Percentiles rank a stretch among this genome's conserved stretches.
Evolutionary conservation across 1,284 basidiomycete species (phyloP).

Genomic region (Austropuccinia psidii): DNA sequence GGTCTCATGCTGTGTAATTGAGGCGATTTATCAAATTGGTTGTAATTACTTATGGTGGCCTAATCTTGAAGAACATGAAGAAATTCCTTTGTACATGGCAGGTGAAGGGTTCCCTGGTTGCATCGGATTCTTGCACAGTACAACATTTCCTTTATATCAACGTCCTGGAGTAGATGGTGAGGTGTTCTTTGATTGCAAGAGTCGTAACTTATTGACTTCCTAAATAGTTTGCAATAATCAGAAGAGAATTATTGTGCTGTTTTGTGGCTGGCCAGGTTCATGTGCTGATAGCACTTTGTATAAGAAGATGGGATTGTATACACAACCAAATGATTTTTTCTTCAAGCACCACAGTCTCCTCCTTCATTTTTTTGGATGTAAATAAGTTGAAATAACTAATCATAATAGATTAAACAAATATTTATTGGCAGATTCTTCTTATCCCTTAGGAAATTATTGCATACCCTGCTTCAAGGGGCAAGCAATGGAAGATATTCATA

Average conservation of each 20-base stretch:
- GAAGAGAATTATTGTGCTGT: too few species aligned
- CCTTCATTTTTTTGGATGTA: not conserved
- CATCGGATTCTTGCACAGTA: slow-evolving; percentile 1
- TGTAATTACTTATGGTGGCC: not conserved
- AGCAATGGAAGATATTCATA: too few species aligned
- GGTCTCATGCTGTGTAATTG: not conserved
- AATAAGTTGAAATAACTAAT: not conserved
- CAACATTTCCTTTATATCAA: slow-evolving; percentile 2
- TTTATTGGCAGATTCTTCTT: too few species aligned
- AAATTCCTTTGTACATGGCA: not conserved
- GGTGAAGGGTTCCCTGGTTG: slow-evolving; percentile 9
- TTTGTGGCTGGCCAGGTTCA: too few species aligned
- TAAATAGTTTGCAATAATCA: too few species aligned
- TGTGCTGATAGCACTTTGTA: not conserved
- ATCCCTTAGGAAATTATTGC: too few species aligned
- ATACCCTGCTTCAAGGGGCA: too few species aligned
- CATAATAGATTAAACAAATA: too few species aligned
- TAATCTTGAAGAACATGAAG: not conserved
- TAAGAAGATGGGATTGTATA: too few species aligned
- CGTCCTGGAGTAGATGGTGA: not conserved
- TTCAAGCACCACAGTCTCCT: too few species aligned
- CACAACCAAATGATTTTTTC: too few species aligned
- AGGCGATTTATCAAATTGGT: not conserved
- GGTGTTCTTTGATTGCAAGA: slow-evolving; percentile 3
- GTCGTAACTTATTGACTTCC: too few species aligned